Percentiles rank a stretch among this genome's conserved stretches.
Evolutionary conservation across 257 asterid species (phyloP).

Genomic region (Ligustrum vulgare): DNA sequence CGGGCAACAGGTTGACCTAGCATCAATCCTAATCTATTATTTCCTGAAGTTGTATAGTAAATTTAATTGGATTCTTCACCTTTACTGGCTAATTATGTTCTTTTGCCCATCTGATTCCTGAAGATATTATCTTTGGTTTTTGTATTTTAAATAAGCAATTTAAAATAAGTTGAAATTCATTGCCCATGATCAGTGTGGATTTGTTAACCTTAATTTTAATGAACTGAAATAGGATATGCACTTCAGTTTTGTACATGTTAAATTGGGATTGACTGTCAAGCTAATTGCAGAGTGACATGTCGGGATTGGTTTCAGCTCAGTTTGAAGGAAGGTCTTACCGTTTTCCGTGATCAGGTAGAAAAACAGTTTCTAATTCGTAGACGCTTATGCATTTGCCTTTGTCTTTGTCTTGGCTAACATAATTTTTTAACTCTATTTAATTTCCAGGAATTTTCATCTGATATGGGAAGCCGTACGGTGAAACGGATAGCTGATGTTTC

Average conservation of each 20-base stretch:
- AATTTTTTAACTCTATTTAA: conserved; percentile 8
- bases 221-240: neutral
- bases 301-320: conserved; percentile 99
- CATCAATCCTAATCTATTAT: conserved; percentile 11
- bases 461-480: conserved; percentile 84
- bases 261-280: conserved; percentile 25
- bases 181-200: neutral
- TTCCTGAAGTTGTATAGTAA: neutral
- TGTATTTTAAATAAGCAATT: neutral
- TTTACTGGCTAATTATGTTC: neutral
- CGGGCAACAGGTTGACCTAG: conserved; percentile 82
- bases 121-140: neutral
- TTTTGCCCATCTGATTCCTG: neutral
- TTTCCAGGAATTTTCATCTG: conserved; percentile 78
- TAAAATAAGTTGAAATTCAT: neutral
- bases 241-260: neutral
- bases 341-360: conserved; percentile 93
- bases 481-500: conserved; percentile 79
- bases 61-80: conserved; percentile 14
- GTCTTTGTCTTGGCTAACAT: conserved; percentile 2
- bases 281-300: conserved; percentile 85
- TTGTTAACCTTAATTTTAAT: neutral
- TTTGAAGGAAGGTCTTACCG: conserved; percentile 97
- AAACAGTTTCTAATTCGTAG: neutral
- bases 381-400: neutral